Conservation (phyloP, 2,329 filamentous ascomycete genomes). For the Ophiostoma quercus region DNA sequence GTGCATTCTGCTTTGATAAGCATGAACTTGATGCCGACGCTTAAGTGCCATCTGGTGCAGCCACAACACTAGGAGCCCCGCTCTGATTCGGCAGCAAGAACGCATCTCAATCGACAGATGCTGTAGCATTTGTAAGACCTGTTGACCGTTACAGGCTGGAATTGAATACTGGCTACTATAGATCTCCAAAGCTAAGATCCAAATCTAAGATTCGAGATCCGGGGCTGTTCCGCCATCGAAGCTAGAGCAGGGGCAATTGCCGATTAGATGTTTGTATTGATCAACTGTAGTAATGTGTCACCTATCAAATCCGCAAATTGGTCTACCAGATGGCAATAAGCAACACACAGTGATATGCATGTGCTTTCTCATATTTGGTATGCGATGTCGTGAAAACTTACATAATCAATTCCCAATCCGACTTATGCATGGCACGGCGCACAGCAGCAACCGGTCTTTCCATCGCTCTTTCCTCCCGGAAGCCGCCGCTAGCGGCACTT, state of each 20-base stretch:
- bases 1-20: background rate
- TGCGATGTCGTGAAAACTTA: background rate
- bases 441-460: background rate
- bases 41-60: background rate
- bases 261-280: background rate
- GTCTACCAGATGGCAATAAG: background rate
- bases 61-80: background rate
- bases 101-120: background rate
- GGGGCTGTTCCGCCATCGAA: background rate
- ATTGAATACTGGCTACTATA: background rate
- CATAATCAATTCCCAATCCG: background rate
- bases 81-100: background rate
- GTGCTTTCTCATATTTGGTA: background rate
- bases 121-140: background rate
- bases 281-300: background rate
- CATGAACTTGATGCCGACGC: background rate
- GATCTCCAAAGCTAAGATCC: background rate
- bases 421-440: background rate
- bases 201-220: background rate
- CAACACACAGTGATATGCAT: too few species aligned
- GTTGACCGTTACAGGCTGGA: background rate
- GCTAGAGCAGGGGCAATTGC: background rate
- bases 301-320: background rate
- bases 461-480: slow-evolving; percentile 2
- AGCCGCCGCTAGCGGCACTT: slow-evolving; percentile 4